Evolutionary conservation across 495 filamentous ascomycete species (phyloP).

Genomic region (Aspergillus ellipticus): DNA sequence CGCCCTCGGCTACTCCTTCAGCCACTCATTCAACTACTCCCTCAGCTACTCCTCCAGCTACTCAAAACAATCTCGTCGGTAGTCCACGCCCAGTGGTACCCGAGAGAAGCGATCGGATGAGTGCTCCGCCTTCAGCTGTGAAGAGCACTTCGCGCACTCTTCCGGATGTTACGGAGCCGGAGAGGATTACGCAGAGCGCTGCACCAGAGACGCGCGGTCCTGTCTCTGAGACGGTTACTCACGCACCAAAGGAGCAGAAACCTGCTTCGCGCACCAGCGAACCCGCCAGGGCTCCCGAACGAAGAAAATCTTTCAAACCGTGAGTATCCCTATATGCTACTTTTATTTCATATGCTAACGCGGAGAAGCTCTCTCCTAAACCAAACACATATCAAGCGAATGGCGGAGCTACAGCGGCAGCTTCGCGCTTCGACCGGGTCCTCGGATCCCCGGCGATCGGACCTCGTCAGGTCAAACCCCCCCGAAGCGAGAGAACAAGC

Average conservation of each 20-base stretch:
- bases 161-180: background rate
- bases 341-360: background rate
- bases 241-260: no score
- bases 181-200: background rate
- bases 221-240: no score
- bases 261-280: no score
- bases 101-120: no score
- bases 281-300: conserved; percentile 3
- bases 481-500: background rate
- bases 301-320: conserved; percentile 16
- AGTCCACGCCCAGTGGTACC: no score
- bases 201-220: background rate
- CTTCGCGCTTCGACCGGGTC: background rate
- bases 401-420: conserved; percentile 17
- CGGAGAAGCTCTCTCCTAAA: conserved; percentile 16
- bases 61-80: no score
- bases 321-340: background rate
- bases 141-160: background rate
- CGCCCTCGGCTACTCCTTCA: background rate
- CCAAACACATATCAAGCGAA: conserved; percentile 3
- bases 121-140: no score
- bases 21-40: no score
- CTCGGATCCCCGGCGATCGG: conserved; percentile 16
- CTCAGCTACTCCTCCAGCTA: no score
- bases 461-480: background rate